Evolutionary conservation across 2,329 filamentous ascomycete genomes (phyloP).

Genomic region (Penicillium paneum): DNA sequence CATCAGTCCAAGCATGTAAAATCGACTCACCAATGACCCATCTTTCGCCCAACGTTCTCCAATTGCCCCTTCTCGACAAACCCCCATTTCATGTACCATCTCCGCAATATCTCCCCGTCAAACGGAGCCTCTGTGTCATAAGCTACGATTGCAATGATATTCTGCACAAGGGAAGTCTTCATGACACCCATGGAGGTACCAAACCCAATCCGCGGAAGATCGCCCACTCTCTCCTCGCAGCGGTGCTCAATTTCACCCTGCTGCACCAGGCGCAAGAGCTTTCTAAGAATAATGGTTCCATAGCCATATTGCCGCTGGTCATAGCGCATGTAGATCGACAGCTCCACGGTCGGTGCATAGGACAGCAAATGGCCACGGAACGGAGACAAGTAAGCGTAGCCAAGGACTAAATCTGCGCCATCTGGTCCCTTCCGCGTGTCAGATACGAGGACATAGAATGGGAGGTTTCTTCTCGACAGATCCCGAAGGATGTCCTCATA

Average conservation of each 20-base stretch:
- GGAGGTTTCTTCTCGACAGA: conserved; percentile 27
- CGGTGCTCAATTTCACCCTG: conserved; percentile 15
- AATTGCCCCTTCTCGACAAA: conserved; percentile 41
- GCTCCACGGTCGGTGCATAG: conserved; percentile 42
- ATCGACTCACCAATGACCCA: conserved; percentile 31
- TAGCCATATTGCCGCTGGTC: conserved; percentile 31
- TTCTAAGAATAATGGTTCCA: conserved; percentile 32
- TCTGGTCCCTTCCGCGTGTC: conserved; percentile 11
- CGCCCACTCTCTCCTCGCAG: conserved; percentile 3
- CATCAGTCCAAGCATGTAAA: neutral
- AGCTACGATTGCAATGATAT: conserved; percentile 40
- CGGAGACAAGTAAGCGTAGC: conserved; percentile 36
- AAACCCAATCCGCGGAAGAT: neutral
- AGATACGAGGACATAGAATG: conserved; percentile 38
- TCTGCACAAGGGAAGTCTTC: conserved; percentile 20
- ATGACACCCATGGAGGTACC: neutral
- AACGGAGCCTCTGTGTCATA: conserved; percentile 35
- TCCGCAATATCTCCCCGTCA: conserved; percentile 33
- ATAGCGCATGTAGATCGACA: conserved; percentile 40
- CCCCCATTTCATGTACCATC: conserved; percentile 40
- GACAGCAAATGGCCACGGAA: conserved; percentile 37
- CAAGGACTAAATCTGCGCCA: conserved; percentile 23
- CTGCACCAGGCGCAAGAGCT: conserved; percentile 29
- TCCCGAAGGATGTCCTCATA: conserved; percentile 29
- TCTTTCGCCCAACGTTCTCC: conserved; percentile 39